Base-by-base conservation (phyloP, 2,329 filamentous ascomycete genomes). In the Colletotrichum paranaense region DNA sequence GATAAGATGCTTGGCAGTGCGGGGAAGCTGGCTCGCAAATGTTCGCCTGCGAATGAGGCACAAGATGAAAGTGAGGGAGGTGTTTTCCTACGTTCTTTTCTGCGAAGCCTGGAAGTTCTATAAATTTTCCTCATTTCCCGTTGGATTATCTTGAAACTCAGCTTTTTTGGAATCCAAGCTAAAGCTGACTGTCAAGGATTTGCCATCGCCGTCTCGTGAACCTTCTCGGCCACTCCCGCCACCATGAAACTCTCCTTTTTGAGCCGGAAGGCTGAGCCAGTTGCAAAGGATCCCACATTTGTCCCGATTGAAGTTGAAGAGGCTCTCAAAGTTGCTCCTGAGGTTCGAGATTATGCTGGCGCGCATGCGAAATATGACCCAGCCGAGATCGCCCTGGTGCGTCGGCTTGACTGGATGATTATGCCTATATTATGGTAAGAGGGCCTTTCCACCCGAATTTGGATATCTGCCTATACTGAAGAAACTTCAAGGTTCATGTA, bases 361-460 rank as follows among this genome's bases (percentile, higher is more conserved):
- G 81, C 81, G 1, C 75, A 77, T 11, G 78, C 76, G 58, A 83
- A 83, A 71, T 78, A 76, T 3, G 77, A 78, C 52, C 77, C 78
- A 12, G 76, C 71, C 19, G 82, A 83, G 75, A 82, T 83, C 67
- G 77, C 76, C 1, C 79, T 83, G 8, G 81, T 83, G 7, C 76
- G 78, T 62, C 83, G 82, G 67, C 72, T 83, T 3, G 81, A 83
- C 67, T 76, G 72, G 42, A 77, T 81, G 60, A 82, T 84, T 73
- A 81, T 84, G 76, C 84, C 85, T 2, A 82, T 81, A 73, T 68
- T 84, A 12, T 82, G 81, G 68, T 75, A 35, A 32, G 83, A 86
- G 77, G 85, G 85, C 8, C 2, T 32, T 32, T 62, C 81, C 82
- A 5, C 30, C 75, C 82, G 52, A 80, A 81, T 57, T 82, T 81